Percentiles rank a stretch among this genome's conserved stretches.
Evolutionary conservation across 345 rosid genomes (phyloP).

Genomic region (Turnera subulata): DNA sequence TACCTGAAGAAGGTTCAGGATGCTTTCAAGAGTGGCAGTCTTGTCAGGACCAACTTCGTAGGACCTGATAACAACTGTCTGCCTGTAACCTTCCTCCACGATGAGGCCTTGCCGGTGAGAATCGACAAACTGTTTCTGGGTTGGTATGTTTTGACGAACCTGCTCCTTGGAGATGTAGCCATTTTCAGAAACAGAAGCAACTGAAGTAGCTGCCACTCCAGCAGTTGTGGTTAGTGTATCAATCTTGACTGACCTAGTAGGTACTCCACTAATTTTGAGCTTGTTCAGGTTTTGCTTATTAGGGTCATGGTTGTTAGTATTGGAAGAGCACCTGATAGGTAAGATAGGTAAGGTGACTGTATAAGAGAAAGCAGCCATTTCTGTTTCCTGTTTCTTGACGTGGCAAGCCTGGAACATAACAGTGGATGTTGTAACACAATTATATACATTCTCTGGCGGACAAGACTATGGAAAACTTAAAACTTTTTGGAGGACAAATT

Average conservation of each 20-base stretch:
- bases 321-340: slow-evolving; percentile 22
- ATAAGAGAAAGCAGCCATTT: slow-evolving; percentile 27
- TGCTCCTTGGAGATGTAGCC: slow-evolving; percentile 21
- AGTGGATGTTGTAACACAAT: slow-evolving; percentile 18
- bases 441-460: slow-evolving; percentile 22
- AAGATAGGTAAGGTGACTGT: slow-evolving; percentile 11
- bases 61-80: slow-evolving; percentile 56
- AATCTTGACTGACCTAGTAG: slow-evolving; percentile 12
- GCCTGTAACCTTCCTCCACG: slow-evolving; percentile 46
- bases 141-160: slow-evolving; percentile 51
- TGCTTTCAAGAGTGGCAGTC: slow-evolving; percentile 55
- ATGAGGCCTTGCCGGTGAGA: slow-evolving; percentile 57
- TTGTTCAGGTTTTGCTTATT: slow-evolving; percentile 26
- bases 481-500: slow-evolving; percentile 4
- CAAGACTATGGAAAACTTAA: slow-evolving; percentile 7
- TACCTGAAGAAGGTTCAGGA: slow-evolving; percentile 64
- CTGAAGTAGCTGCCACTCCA: slow-evolving; percentile 20
- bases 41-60: slow-evolving; percentile 70
- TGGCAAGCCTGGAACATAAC: slow-evolving; percentile 28
- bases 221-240: slow-evolving; percentile 21
- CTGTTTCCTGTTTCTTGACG: neutral
- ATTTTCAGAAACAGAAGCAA: slow-evolving; percentile 23
- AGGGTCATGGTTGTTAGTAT: slow-evolving; percentile 15
- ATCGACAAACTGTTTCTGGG: slow-evolving; percentile 53
- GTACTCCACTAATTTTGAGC: slow-evolving; percentile 22